These are phyloP conservation scores for Mrakia gelida DNA, from an alignment of 768 basidiomycete genomes.

Conservation along the genomic window DNA sequence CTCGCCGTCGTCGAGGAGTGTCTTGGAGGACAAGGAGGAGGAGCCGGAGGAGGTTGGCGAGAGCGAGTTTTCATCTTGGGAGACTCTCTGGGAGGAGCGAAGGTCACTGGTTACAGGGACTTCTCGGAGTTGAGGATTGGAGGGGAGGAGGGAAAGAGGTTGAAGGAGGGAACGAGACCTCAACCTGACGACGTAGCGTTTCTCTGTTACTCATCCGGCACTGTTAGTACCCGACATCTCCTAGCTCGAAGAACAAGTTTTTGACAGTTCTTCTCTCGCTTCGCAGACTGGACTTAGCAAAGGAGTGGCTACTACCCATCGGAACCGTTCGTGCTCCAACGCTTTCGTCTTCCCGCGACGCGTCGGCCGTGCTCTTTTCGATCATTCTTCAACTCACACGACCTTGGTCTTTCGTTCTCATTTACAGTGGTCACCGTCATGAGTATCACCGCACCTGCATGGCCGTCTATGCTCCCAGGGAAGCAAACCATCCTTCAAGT, in stretches of 20 bases:
- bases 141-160: background rate
- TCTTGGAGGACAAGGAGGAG: background rate
- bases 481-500: conserved; percentile 6
- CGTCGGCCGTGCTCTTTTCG: background rate
- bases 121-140: background rate
- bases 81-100: background rate
- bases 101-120: background rate
- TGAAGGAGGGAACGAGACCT: background rate
- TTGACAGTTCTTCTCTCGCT: background rate
- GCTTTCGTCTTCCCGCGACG: background rate
- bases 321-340: background rate
- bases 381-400: background rate
- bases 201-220: conserved; percentile 14
- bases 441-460: background rate
- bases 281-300: conserved; percentile 14
- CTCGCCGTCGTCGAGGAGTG: conserved; percentile 7
- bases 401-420: background rate
- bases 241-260: too few species aligned
- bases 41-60: background rate
- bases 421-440: conserved; percentile 7
- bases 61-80: background rate
- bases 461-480: background rate
- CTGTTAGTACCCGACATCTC: background rate
- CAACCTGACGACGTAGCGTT: background rate
- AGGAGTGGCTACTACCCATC: conserved; percentile 14